Evolutionary conservation across 2,329 filamentous ascomycete genomes (phyloP), one percentile per base, ranked within the genome.

Genomic region (Paecilomyces sp.): DNA sequence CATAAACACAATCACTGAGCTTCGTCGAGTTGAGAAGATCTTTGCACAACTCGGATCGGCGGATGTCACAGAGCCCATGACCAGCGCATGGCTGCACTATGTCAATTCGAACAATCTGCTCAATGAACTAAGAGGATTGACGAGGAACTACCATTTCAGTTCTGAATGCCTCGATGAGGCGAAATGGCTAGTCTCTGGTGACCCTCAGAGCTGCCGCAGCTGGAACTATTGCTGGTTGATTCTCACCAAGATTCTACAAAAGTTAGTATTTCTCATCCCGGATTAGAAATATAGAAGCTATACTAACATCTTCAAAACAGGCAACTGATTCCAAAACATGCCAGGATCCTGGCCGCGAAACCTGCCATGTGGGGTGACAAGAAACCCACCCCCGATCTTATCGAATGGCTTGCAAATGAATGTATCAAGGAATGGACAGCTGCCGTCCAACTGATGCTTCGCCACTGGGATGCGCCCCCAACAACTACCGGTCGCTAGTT

Each of bases 201-300:
- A 91, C 63, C 86, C 87, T 0, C 76, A 81, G 18, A 88, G 85
- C 63, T 86, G 85, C 65, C 81, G 85, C 25, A 90, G 87, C 69
- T 91, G 89, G 88, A 92, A 91, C 69, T 79, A 88, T 65, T 88
- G 87, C 51, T 91, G 88, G 88, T 76, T 91, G 54, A 85, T 88
- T 33, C 75, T 91, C 9, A 76, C 76, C 51, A 90, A 89, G 72
- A 85, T 90, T 56, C 78, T 81, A 24, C 82, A 85, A 59, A 85
- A 87, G 86, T 88, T 76, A 72, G 83, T 79, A 24, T 57, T 34
- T 54, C 18, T 30, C 56, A 18, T 57, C 8, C 53, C 55, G 24
- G 18, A 22, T 33, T 50, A 6, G 7, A 4, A 15, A 5, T 50
- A 33, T 25, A 28, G 7, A 15, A 22, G 22, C 54, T 58, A 22